Base-by-base conservation (phyloP, 2,329 filamentous ascomycete genomes). In the Knufia fluminis region DNA sequence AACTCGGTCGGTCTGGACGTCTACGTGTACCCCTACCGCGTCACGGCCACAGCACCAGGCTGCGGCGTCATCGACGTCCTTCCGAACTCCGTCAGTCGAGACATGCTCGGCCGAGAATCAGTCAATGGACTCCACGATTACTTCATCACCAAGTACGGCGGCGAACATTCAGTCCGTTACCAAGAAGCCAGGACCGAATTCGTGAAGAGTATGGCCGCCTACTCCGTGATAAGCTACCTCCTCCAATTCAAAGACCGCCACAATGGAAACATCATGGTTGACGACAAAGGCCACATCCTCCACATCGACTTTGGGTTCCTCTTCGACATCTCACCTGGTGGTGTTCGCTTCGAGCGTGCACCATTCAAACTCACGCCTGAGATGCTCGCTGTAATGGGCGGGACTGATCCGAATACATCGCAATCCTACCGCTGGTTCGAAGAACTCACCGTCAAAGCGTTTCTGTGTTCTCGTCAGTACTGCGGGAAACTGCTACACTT, bases 301-400 rank as follows among this genome's bases (percentile, higher is more conserved):
- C 92, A 98, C 71, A 97, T 98, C 59, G 92, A 98, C 66, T 98
- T 98, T 63, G 92, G 92, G 8, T 99, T 98, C 77, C 97, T 91
- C 71, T 98, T 99, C 69, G 94, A 98, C 63, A 97, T 98, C 59
- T 92, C 90, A 1, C 92, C 92, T 0, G 92, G 92, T 42, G 92
- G 94, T 52, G 89, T 98, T 62, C 91, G 90, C 60, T 99, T 99
- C 64, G 92, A 99, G 73, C 85, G 92, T 20, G 92, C 92, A 0
- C 92, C 92, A 0, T 99, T 99, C 77, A 99, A 99, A 71, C 80
- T 99, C 48, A 98, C 92, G 1, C 79, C 82, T 6, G 92, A 99
- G 66, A 98, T 98, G 94, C 78, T 98, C 52, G 87, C 90, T n/a
- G 92, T 99, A 60, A 97, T 99, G 91, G 91, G 92, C 47, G 82